phyloP scores from a whole-genome alignment of 192 early-diverging fungal genomes.

The Glomus cerebriforme region DNA sequence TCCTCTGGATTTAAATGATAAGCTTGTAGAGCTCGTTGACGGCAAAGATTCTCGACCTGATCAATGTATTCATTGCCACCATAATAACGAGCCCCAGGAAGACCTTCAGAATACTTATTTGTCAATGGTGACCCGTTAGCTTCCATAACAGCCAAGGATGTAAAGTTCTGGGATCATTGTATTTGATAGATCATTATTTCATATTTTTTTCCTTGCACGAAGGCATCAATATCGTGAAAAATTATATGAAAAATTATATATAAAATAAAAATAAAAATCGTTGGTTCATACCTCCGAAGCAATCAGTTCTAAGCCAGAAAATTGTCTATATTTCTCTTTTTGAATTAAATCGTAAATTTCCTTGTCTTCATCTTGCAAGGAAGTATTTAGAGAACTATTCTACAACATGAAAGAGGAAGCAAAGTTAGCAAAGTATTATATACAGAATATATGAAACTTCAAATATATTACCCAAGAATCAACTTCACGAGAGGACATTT shows the following conservation, averaged over 20 bases:
- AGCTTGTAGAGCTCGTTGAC: conserved; percentile 90
- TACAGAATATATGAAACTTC: not conserved
- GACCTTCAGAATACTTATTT: conserved; percentile 99
- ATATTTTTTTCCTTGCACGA: not conserved
- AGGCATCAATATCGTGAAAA: too few species aligned
- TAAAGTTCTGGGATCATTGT: conserved; percentile 82
- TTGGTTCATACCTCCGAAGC: conserved; percentile 84
- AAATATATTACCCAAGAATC: not conserved
- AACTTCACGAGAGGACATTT: conserved; percentile 6
- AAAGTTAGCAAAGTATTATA: not conserved
- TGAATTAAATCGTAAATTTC: conserved; percentile 94
- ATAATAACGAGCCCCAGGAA: conserved; percentile 98
- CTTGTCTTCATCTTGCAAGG: conserved; percentile 89
- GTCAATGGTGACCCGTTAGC: conserved; percentile 98
- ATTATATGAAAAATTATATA: too few species aligned
- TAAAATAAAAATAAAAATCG: not conserved
- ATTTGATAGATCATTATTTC: not conserved
- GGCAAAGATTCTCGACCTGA: conserved; percentile 93
- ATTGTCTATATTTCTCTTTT: conserved; percentile 98
- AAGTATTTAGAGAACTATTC: conserved; percentile 83
- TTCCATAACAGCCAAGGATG: conserved; percentile 99
- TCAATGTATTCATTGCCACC: conserved; percentile 99
- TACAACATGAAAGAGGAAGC: not conserved
- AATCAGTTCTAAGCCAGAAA: conserved; percentile 97
- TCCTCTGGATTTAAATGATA: conserved; percentile 84